phyloP scores from a whole-genome alignment of 176 grass and related monocot species.

The Secale cereale region DNA sequence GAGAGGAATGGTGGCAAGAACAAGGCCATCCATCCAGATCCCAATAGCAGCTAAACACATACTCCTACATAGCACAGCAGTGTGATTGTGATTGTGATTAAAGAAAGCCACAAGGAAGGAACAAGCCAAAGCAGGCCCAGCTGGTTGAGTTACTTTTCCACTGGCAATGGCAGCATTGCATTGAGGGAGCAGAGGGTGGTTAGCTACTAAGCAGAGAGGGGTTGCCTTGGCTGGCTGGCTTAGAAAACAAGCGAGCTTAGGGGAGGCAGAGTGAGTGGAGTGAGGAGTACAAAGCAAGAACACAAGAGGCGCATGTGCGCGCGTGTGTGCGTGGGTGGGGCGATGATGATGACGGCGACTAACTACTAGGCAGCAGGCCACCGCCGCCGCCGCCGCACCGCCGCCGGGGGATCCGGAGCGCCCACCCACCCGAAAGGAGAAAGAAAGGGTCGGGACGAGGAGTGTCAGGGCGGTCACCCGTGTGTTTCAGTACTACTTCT shows the following conservation, averaged over 20 bases:
- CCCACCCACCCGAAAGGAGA: conserved; percentile 31
- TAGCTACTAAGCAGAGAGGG: neutral
- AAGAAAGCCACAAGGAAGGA: neutral
- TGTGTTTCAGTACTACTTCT: neutral
- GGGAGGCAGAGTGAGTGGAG: neutral
- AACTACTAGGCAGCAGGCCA: neutral
- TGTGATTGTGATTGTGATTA: neutral
- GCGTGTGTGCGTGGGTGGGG: conserved; percentile 8
- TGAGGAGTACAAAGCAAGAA: conserved; percentile 45
- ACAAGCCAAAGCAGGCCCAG: neutral
- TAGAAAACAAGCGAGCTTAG: conserved; percentile 28
- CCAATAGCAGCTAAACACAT: conserved; percentile 10
- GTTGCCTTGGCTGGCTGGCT: neutral
- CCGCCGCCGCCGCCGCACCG: neutral
- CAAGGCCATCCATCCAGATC: conserved; percentile 19
- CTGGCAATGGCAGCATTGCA: neutral
- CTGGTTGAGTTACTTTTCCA: neutral
- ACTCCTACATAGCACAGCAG: no score
- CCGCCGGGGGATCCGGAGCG: conserved; percentile 22
- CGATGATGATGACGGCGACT: conserved; percentile 15
- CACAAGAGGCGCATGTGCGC: conserved; percentile 21
- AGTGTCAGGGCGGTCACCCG: neutral
- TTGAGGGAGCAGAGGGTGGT: neutral
- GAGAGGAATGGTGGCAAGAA: neutral
- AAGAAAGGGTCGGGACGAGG: neutral